Evolutionary conservation across 768 basidiomycete species (phyloP).

Genomic region (Naganishia randhawae): DNA sequence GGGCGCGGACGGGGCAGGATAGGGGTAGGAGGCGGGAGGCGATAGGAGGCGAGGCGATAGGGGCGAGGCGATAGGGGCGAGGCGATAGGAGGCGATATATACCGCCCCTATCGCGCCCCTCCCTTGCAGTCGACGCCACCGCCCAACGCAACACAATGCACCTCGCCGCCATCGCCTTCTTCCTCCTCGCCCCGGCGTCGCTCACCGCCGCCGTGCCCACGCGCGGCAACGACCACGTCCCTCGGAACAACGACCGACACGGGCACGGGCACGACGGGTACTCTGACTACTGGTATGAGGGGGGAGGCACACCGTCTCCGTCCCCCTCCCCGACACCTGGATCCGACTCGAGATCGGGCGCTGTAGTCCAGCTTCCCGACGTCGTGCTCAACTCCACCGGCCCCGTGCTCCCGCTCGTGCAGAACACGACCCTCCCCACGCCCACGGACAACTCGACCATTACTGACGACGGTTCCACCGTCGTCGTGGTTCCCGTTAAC

Average conservation of each 20-base stretch:
- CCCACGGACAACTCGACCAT: neutral
- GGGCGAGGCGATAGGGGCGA: too few species aligned
- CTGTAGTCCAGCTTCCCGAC: neutral
- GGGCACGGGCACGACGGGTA: neutral
- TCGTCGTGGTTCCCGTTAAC: constrained; percentile 7
- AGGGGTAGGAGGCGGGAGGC: too few species aligned
- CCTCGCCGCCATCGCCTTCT: neutral
- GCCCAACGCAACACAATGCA: neutral
- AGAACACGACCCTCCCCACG: neutral
- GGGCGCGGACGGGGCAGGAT: too few species aligned
- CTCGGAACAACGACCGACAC: neutral
- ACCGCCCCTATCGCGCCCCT: too few species aligned
- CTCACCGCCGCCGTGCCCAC: neutral
- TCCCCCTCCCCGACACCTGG: neutral
- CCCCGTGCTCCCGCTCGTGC: neutral
- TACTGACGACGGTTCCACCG: neutral
- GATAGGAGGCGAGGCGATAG: too few species aligned
- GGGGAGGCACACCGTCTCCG: neutral
- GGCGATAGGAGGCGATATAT: too few species aligned
- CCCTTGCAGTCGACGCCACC: too few species aligned
- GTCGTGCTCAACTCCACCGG: neutral
- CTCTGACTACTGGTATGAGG: neutral
- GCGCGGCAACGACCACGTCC: too few species aligned
- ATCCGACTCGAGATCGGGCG: too few species aligned
- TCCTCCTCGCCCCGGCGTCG: neutral